phyloP scores from a whole-genome alignment of 2,329 filamentous ascomycete genomes.

The Monilinia laxa region DNA sequence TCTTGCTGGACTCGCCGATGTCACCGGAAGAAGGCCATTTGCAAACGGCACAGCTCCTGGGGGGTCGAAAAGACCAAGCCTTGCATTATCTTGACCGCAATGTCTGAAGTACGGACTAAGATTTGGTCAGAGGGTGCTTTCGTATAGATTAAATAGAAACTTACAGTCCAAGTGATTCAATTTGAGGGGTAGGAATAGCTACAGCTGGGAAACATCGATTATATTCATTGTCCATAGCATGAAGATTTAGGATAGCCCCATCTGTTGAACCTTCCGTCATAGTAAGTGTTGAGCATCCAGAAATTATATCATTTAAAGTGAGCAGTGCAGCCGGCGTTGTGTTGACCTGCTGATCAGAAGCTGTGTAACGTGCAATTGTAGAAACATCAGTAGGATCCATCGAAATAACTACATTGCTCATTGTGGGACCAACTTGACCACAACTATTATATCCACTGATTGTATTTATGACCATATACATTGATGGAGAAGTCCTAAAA shows the following conservation, averaged over 20 bases:
- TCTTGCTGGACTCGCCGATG: conserved; percentile 28
- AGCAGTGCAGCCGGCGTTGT: conserved; percentile 35
- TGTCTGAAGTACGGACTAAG: conserved; percentile 39
- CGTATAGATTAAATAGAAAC: not conserved
- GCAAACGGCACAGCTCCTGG: conserved; percentile 44
- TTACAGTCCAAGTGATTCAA: conserved; percentile 30
- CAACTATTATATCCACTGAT: conserved; percentile 41
- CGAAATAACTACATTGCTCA: conserved; percentile 38
- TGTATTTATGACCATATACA: conserved; percentile 44
- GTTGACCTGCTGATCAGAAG: conserved; percentile 32
- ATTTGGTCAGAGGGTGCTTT: not conserved
- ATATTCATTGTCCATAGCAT: conserved; percentile 24
- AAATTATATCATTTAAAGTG: conserved; percentile 41
- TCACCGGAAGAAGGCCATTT: conserved; percentile 32
- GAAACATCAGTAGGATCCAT: conserved; percentile 42
- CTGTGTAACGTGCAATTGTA: conserved; percentile 38
- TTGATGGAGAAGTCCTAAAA: conserved; percentile 43
- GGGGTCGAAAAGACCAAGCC: conserved; percentile 45
- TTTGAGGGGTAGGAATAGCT: conserved; percentile 25
- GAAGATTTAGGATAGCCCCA: conserved; percentile 21
- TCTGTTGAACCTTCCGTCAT: conserved; percentile 7
- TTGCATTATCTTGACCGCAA: conserved; percentile 42
- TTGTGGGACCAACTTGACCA: conserved; percentile 40
- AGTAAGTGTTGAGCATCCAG: conserved; percentile 35
- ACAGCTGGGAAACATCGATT: conserved; percentile 32